Percentiles rank a stretch among this genome's conserved stretches.
Conservation (phyloP, 2,329 filamentous ascomycete species). For the Scedosporium apiospermum region DNA sequence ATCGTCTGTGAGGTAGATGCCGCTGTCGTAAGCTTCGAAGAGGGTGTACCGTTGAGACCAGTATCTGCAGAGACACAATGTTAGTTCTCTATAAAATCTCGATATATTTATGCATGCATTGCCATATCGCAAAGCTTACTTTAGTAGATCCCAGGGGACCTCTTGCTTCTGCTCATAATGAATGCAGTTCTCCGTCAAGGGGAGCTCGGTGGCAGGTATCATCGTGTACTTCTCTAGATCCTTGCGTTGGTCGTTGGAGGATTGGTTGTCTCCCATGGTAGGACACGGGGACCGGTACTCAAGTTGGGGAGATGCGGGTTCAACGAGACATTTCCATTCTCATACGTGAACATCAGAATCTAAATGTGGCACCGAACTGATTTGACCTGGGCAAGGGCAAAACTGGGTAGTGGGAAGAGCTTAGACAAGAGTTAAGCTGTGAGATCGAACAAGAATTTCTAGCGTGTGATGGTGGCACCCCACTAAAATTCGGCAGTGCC, state of each 20-base stretch:
- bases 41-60: constrained; percentile 83
- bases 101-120: background rate
- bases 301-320: no score
- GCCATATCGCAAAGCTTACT: constrained; percentile 40
- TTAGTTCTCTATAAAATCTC: background rate
- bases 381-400: no score
- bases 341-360: no score
- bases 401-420: no score
- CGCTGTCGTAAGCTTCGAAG: constrained; percentile 79
- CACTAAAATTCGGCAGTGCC: no score
- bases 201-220: constrained; percentile 33
- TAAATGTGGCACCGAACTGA: no score
- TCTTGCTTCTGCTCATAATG: constrained; percentile 65
- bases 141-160: constrained; percentile 76
- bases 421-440: background rate
- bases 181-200: constrained; percentile 54
- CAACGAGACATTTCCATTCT: no score
- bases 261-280: background rate
- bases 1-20: constrained; percentile 82
- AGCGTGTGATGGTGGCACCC: no score
- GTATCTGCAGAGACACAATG: constrained; percentile 48
- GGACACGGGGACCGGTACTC: background rate
- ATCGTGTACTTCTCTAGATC: constrained; percentile 17
- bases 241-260: background rate
- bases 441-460: no score